Percentiles rank a stretch among this genome's conserved stretches.
These are phyloP conservation scores for Kuraishia piskuri DNA, from an alignment of 805 yeast species.

Conservation along the genomic window DNA sequence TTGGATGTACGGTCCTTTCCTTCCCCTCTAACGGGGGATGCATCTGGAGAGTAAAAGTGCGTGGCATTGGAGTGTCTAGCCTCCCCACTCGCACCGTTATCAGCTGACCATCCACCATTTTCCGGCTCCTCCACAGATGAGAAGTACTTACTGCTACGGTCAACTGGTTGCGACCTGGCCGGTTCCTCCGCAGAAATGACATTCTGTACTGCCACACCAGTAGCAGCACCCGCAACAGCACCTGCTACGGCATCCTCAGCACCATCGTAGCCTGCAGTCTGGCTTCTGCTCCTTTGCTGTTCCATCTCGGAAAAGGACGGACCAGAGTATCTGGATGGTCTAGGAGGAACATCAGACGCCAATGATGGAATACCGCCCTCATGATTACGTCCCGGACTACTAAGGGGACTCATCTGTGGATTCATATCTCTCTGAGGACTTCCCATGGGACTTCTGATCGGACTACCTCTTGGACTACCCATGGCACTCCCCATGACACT, in stretches of 20 bases:
- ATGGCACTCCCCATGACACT: background rate
- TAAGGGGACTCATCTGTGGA: background rate
- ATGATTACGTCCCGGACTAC: background rate
- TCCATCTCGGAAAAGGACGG: background rate
- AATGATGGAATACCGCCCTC: background rate
- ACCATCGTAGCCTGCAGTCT: constrained; percentile 3
- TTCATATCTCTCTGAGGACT: background rate
- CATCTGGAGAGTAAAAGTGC: background rate
- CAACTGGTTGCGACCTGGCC: constrained; percentile 6
- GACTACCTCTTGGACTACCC: background rate
- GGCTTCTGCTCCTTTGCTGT: background rate
- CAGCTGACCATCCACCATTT: background rate
- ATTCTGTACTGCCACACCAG: too few relatives aligned
- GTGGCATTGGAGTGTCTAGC: constrained; percentile 7
- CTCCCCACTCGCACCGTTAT: constrained; percentile 1
- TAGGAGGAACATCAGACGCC: background rate
- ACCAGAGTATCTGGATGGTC: background rate
- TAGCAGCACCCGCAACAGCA: background rate
- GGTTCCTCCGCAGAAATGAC: too few relatives aligned
- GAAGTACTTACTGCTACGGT: constrained; percentile 6
- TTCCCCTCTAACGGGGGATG: background rate
- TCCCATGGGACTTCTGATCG: background rate
- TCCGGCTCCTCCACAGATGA: constrained; percentile 1
- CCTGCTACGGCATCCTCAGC: background rate
- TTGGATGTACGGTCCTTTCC: constrained; percentile 14